Base-by-base conservation (phyloP, 495 filamentous ascomycete genomes). In the Wilcoxina mikolae region DNA sequence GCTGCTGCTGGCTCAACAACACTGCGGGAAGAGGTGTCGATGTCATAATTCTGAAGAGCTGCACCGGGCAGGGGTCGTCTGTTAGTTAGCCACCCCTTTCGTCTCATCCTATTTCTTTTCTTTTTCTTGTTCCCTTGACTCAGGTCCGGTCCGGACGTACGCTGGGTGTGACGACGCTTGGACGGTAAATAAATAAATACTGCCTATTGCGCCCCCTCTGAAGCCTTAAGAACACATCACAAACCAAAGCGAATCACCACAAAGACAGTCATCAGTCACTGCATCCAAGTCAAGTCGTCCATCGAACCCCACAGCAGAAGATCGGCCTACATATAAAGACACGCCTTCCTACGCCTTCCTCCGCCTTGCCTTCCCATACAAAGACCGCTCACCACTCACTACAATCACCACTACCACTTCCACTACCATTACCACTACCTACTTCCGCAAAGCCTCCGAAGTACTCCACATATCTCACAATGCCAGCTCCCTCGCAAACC, bases 401-500 rank as follows among this genome's bases (percentile, higher is more conserved):
- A 17, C 49, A 41, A 38, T 15, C 49, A 52, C 28, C 29, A 17
- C 20, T 4, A 7, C 28, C 15, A 52, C 28, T n/a, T 38, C 49
- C 47, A 50, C 26, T 1, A 31, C 25, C 46, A 50, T 24, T 5
- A 10, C 46, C 46, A 50, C 46, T 29, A 51, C 23, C 23, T n/a
- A 25, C 23, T 27, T 26, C 3, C 15, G 22, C 15, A 27, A 20
- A 2, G 11, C 23, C 20, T 44, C 10, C 23, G 22, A 4, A 43
- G 23, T 25, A 24, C 25, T 25, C n/a, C 33, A 54, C 18, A 49
- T 3, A 49, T 7, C 5, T 56, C 62, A 59, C 53, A 60, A 66
- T 66, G 63, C 63, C 63, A 42, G 63, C 62, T 55, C 62, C 63
- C 38, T 54, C 62, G 42, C 58, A 62, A 51, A 66, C 58, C 3